Evolutionary conservation across 495 filamentous ascomycete species (phyloP).

Genomic region (Hypoxylon lenormandii): DNA sequence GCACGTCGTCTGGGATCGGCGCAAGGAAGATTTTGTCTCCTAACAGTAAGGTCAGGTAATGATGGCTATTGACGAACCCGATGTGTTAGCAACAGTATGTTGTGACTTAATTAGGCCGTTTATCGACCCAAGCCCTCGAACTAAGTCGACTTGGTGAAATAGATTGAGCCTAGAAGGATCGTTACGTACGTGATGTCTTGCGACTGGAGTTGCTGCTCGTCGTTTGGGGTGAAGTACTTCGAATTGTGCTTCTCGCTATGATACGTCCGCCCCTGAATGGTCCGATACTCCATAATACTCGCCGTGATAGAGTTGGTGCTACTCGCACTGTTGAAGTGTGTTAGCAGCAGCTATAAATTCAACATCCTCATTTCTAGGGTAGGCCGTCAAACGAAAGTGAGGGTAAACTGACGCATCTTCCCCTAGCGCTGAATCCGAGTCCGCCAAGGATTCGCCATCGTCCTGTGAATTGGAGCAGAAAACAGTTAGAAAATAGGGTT

Average conservation of each 20-base stretch:
- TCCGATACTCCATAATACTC: slow-evolving; percentile 61
- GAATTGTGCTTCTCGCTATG: slow-evolving; percentile 51
- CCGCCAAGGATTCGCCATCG: slow-evolving; percentile 20
- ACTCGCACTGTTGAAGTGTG: slow-evolving; percentile 30
- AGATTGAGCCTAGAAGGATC: background rate
- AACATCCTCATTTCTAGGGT: background rate
- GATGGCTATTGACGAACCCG: slow-evolving; percentile 42
- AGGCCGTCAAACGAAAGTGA: background rate
- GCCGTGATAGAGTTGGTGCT: slow-evolving; percentile 61
- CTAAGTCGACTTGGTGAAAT: background rate
- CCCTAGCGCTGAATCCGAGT: slow-evolving; percentile 47
- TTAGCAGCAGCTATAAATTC: slow-evolving; percentile 7
- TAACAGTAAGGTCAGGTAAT: slow-evolving; percentile 50
- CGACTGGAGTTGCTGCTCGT: slow-evolving; percentile 52
- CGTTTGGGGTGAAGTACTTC: slow-evolving; percentile 48
- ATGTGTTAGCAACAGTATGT: slow-evolving; percentile 4
- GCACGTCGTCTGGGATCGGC: slow-evolving; percentile 58
- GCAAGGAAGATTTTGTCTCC: slow-evolving; percentile 68
- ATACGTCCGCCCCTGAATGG: slow-evolving; percentile 56
- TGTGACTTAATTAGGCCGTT: background rate
- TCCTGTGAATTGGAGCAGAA: slow-evolving; percentile 26
- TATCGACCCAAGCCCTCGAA: background rate
- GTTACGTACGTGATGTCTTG: slow-evolving; percentile 49
- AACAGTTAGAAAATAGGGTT: slow-evolving; percentile 32
- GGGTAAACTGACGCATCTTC: slow-evolving; percentile 46